Base-by-base conservation (phyloP, 2,329 filamentous ascomycete genomes). In the Nothophoma quercina region DNA sequence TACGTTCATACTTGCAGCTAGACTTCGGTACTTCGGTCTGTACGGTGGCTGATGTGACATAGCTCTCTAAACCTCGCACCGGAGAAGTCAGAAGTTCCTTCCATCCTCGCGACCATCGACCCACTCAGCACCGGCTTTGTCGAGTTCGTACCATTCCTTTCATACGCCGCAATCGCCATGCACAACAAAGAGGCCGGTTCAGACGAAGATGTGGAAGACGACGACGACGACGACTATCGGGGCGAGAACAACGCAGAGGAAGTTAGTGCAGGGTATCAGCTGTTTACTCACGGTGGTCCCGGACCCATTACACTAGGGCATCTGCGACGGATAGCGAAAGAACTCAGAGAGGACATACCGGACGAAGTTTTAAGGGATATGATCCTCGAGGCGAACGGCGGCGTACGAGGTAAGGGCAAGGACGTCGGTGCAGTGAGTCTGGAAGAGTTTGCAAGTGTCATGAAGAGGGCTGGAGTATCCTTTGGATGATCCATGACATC, bases 381-480 rank as follows among this genome's bases (percentile, higher is more conserved):
- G 95, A 88, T 99, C 51, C 79, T 92, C 40, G 93, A 98, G 80
- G 95, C 93, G 40, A 97, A 96, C 74, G 90, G 90, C 2, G 91
- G 90, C 1, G 85, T 83, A 21, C 68, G 68, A 41, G 64, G 62
- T 5, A 65, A 66, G 4, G 88, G 89, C 13, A 83, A 89, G 9
- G 84, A 71, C 39, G 52, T 62, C 21, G 83, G 80, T 50, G 91
- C 89, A 7, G 93, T 96, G 8, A 85, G 80, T 32, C 79, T 87
- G 68, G 87, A 89, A 44, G 91, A 97, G 68, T 96, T 96, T 76
- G 88, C 92, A 75, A 85, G 85, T 47, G 90, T 96, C 5, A 93
- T 96, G 91, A 84, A 81, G 60, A 81, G 89, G 64, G 93, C 92
- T 5, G 92, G 92, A 1, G 87, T 93, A 29, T 67, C 64, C 1